phyloP scores from a whole-genome alignment of 164 flowering plant species.

The Kingdonia uniflora region DNA sequence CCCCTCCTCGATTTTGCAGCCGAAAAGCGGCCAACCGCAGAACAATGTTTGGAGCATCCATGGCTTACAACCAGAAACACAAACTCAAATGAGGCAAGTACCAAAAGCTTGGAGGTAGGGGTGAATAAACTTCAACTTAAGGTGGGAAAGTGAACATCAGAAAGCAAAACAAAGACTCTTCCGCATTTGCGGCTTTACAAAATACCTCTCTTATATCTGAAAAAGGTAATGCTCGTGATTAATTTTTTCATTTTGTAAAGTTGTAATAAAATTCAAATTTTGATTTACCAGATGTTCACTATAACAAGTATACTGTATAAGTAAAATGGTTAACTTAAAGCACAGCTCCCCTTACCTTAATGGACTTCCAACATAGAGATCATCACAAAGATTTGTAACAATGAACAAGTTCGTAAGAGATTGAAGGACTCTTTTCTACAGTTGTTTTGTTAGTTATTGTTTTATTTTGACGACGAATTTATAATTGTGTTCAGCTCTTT shows the following conservation, averaged over 20 bases:
- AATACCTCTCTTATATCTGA: not conserved
- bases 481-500: too few species aligned
- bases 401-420: too few species aligned
- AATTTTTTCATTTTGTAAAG: conserved; percentile 1
- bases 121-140: conserved; percentile 49
- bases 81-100: conserved; percentile 15
- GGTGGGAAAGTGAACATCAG: conserved; percentile 31
- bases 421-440: too few species aligned
- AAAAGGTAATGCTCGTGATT: not conserved
- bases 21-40: conserved; percentile 88
- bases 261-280: not conserved
- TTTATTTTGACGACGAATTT: too few species aligned
- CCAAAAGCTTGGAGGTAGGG: conserved; percentile 32
- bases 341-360: not conserved
- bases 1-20: conserved; percentile 87
- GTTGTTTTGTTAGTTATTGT: too few species aligned
- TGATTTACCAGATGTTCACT: not conserved
- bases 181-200: conserved; percentile 2
- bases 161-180: conserved; percentile 6
- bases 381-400: too few species aligned
- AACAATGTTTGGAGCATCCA: conserved; percentile 72
- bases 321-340: not conserved
- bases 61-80: conserved; percentile 45
- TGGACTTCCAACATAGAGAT: not conserved
- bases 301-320: too few species aligned